Base-by-base conservation (phyloP, 2,329 filamentous ascomycete genomes). In the Tolypocladium tundrense region DNA sequence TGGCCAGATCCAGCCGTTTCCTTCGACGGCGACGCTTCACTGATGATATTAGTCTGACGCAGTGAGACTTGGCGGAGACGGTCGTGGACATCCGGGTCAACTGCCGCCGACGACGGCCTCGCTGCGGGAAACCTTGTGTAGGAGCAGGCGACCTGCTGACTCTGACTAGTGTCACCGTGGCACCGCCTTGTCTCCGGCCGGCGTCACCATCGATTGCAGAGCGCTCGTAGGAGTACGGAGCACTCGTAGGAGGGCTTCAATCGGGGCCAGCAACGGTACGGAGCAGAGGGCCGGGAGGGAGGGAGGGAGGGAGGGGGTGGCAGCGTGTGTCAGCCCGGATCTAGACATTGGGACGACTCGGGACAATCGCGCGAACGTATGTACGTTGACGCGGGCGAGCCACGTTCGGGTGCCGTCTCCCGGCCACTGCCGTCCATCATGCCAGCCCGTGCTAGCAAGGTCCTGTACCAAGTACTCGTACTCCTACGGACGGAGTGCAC, bases 351-450 rank as follows among this genome's bases (percentile, higher is more conserved):
- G 48, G 48, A 51, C 48, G 48, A 33, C 16, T 51, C 48, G 48
- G 43, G 14, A 31, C 43, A 48, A 48, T 11, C 24, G 24, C 27
- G 43, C 43, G 24, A n/a, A n/a, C 42, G 27, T 31, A 31, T 31
- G 27, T 31, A 31, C 27, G 21, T 53, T 53, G n/a, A 24, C 51
- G n/a, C 24, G 5, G 21, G 52, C 39, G 59, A 52, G 55, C 59
- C 58, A 58, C 56, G 56, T 61, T 58, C 60, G 60, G 57, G 58
- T 61, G 43, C 56, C 56, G 55, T 56, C 57, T 54, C 60, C 60
- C 48, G 48, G 31, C 31, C 48, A 52, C 31, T 52, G 48, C 48
- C 48, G 48, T 37, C 52, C 13, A 21, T 13, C 10, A 8, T 33
- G 52, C 21, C 21, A 53, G 52, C 16, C 52, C 33, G 33, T 27